Base-by-base conservation (phyloP, 2,329 filamentous ascomycete species). In the Fusarium ramigenum region DNA sequence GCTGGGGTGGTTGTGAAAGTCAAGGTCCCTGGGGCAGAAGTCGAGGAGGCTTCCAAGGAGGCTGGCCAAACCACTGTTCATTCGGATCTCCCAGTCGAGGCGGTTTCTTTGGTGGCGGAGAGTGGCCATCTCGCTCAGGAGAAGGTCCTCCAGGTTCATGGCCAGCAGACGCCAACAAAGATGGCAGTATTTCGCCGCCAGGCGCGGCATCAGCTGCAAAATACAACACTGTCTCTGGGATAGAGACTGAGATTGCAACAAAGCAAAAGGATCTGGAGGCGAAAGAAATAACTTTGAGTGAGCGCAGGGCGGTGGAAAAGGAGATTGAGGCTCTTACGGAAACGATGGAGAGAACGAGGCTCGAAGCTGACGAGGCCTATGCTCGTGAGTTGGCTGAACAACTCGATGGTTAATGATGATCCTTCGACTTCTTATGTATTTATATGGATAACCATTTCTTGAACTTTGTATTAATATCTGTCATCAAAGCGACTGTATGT, bases 311-410 rank as follows among this genome's bases (percentile, higher is more conserved):
- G 11, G 43, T 77, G 40, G 81, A 82, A 59, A 78, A 73, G 65
- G 82, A 84, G 71, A 77, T 86, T 44, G 80, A 84, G 63, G 78
- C 77, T 37, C 73, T 88, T 61, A 81, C 81, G 46, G 69, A 72
- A 18, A 79, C 80, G 52, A 73, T 87, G 32, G 81, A 84, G 58
- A 63, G 70, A 62, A 63, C 87, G 61, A 78, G 81, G 66, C 67
- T 86, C 10, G 83, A 86, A 76, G 85, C 83, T 4, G 86, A 88
- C 59, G 86, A 84, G 74, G 82, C 84, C 68, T 85, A 85, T 67
- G 86, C 85, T 36, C 80, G 81, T 67, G 83, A 85, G 69, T 59
- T 88, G 69, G 84, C 78, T 15, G 57, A 59, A 12, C 63, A 60
- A 39, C 54, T 69, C 43, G 34, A 39, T 15, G 32, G 44, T 18